phyloP scores from a whole-genome alignment of 2,329 filamentous ascomycete genomes.

The Fusarium chuoi region DNA sequence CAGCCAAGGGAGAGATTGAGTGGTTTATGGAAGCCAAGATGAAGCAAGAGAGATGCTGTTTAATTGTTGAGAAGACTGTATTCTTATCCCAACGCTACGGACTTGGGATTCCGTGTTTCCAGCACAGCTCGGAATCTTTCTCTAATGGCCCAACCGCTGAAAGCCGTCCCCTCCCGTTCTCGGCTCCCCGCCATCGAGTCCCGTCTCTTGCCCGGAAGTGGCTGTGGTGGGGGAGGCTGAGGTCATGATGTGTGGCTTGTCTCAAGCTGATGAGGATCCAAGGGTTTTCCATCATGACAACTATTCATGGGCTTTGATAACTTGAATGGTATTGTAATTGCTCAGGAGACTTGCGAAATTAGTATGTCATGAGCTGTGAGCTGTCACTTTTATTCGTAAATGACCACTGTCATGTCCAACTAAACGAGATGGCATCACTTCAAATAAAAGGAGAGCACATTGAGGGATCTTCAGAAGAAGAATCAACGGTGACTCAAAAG shows the following conservation, averaged over 20 bases:
- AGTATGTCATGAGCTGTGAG: background rate
- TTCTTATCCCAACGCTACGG: constrained; percentile 16
- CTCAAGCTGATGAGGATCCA: background rate
- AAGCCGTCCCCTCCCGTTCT: constrained; percentile 43
- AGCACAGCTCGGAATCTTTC: constrained; percentile 26
- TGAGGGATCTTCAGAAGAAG: background rate
- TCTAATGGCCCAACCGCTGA: constrained; percentile 35
- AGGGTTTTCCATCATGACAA: background rate
- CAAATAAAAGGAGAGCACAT: background rate
- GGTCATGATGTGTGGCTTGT: constrained; percentile 27
- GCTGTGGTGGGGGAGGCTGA: constrained; percentile 43
- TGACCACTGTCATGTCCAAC: background rate
- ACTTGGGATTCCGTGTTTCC: constrained; percentile 27
- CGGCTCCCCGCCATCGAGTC: constrained; percentile 31
- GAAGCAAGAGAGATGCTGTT: background rate
- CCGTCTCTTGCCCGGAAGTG: constrained; percentile 25
- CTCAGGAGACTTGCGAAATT: background rate
- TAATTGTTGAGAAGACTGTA: constrained; percentile 18
- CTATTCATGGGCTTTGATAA: background rate
- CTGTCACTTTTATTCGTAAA: background rate
- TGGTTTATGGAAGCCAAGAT: background rate
- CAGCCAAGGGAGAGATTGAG: background rate
- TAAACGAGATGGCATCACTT: background rate
- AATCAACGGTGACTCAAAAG: background rate
- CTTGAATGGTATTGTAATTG: background rate